Percentiles rank a stretch among this genome's conserved stretches.
These are phyloP conservation scores for Elsinoe australis DNA, from an alignment of 2,329 filamentous ascomycete species.

Conservation along the genomic window DNA sequence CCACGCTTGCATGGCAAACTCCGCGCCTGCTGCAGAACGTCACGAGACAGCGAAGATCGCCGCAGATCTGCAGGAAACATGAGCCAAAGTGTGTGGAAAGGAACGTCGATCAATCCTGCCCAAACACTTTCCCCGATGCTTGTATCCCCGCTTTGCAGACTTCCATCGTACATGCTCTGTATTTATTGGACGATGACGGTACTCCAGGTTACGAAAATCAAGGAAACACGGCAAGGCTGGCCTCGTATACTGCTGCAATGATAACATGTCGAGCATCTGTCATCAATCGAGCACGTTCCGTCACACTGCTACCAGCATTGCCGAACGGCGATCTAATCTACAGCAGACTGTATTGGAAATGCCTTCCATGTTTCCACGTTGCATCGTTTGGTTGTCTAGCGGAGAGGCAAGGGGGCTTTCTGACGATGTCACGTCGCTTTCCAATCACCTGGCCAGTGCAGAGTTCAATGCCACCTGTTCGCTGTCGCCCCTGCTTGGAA, in stretches of 20 bases:
- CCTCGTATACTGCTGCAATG: background rate
- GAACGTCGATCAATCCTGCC: slow-evolving; percentile 14
- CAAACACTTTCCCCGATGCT: slow-evolving; percentile 16
- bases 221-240: slow-evolving; percentile 2
- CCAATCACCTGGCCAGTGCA: slow-evolving; percentile 13
- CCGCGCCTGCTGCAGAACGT: slow-evolving; percentile 4
- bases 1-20: background rate
- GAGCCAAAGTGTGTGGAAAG: background rate
- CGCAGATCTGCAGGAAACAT: slow-evolving; percentile 9
- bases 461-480: slow-evolving; percentile 5
- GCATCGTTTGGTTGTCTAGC: slow-evolving; percentile 7
- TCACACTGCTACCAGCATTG: slow-evolving; percentile 1
- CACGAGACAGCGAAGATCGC: slow-evolving; percentile 10
- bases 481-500: too few species aligned
- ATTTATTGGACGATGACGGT: too few species aligned
- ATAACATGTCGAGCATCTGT: background rate
- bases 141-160: slow-evolving; percentile 15
- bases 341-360: background rate
- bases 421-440: background rate
- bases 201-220: too few species aligned
- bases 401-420: background rate
- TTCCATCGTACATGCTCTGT: background rate
- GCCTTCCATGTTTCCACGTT: slow-evolving; percentile 9
- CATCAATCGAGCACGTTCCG: background rate
- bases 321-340: slow-evolving; percentile 8